Evolutionary conservation across 257 asterid genomes (phyloP), one percentile per base, ranked within the genome.

Genomic region (Primulina huaijiensis): DNA sequence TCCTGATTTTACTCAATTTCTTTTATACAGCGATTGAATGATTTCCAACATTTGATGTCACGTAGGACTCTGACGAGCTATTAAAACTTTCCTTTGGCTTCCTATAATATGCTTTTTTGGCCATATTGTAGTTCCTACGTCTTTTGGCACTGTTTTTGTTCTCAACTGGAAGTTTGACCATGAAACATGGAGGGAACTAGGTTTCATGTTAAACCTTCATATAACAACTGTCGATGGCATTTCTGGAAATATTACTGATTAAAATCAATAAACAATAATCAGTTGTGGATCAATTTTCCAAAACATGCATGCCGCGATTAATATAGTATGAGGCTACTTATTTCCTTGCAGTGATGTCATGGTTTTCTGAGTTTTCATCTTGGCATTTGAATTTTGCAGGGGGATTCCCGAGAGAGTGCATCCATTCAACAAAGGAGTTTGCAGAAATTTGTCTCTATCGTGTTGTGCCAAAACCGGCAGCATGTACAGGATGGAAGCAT

Each of bases 371-470:
- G 46, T 23, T 43, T 53, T 60, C 5, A 35, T 7, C 64, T 40
- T 2, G 30, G 67, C 56, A 61, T 37, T 60, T 71, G 72, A 60
- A 52, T 67, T 65, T 56, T 81, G 71, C 85, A 93, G 99, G 92
- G 89, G 83, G 56, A 73, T 89, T 67, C 96, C 97, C 12, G 95
- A 89, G 82, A 86, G 99, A 75, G 92, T 94, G 53, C 85, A 81
- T 80, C 99, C 99, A 60, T 94, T 94, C 82, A 89, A 79, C 65
- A 76, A 82, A 78, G 99, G 99, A 72, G 72, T 90, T 65, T 84
- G 99, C 89, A 77, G 97, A 81, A 94, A 94, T 79, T 59, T 94
- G 87, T 83, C 80, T 72, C 23, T 84, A 19, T 83, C 85, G 77
- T 94, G 99, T 64, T 91, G 83, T 75, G 79, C 84, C 55, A 53